phyloP scores from a whole-genome alignment of 345 rosid species.

The Camelina hispida region DNA sequence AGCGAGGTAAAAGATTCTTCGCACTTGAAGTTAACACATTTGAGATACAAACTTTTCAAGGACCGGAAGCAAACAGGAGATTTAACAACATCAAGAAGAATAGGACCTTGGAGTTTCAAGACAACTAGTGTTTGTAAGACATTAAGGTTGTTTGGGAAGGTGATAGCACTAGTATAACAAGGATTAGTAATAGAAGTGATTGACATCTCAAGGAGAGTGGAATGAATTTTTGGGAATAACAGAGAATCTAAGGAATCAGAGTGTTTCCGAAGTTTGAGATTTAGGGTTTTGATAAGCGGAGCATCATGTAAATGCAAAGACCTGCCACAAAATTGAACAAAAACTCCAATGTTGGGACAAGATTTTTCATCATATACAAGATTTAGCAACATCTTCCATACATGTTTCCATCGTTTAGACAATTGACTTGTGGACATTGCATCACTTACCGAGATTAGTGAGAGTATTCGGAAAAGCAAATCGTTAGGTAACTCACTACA shows the following conservation, averaged over 20 bases:
- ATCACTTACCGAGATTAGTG: neutral
- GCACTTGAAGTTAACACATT: neutral
- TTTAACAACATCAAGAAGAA: conserved; percentile 6
- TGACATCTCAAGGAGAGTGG: conserved; percentile 11
- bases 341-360: conserved; percentile 9
- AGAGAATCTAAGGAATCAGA: neutral
- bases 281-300: conserved; percentile 27
- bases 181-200: neutral
- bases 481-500: conserved; percentile 3
- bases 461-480: conserved; percentile 22
- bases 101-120: conserved; percentile 13
- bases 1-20: conserved; percentile 8
- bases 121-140: conserved; percentile 21
- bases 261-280: neutral
- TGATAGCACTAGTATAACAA: neutral
- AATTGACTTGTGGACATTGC: conserved; percentile 27
- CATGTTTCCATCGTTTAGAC: conserved; percentile 28
- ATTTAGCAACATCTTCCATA: conserved; percentile 14
- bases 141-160: neutral
- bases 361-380: neutral
- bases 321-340: conserved; percentile 8
- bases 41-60: conserved; percentile 4
- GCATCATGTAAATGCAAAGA: conserved; percentile 21
- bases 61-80: conserved; percentile 24
- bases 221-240: neutral